Conservation (phyloP, 306 rosid species). For the Dryas octopetala region DNA sequence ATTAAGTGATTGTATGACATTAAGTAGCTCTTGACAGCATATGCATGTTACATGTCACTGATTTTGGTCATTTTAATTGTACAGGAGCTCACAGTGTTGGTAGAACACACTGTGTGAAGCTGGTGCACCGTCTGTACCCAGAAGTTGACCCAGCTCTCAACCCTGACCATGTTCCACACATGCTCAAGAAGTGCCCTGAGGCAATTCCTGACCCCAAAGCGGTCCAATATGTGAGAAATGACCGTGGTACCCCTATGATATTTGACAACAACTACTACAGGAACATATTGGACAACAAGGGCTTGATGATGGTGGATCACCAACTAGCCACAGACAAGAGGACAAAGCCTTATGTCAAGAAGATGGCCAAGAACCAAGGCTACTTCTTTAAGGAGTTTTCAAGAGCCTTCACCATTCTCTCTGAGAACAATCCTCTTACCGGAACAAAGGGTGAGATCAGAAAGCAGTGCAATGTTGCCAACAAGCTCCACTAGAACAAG, state of each 20-base stretch:
- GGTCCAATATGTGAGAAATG: conserved; percentile 91
- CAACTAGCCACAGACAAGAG: conserved; percentile 82
- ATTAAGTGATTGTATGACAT: too few relatives aligned
- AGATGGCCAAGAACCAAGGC: conserved; percentile 92
- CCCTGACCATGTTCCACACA: conserved; percentile 78
- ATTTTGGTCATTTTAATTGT: background rate
- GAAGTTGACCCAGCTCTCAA: conserved; percentile 79
- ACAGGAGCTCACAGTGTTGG: conserved; percentile 98
- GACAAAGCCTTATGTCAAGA: conserved; percentile 90
- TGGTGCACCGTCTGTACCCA: conserved; percentile 96
- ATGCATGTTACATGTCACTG: background rate
- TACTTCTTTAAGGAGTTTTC: conserved; percentile 88
- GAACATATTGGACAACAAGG: conserved; percentile 94
- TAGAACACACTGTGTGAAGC: conserved; percentile 88
- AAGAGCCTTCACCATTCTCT: conserved; percentile 69
- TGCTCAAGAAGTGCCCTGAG: conserved; percentile 95
- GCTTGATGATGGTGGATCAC: conserved; percentile 74
- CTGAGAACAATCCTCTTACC: conserved; percentile 95
- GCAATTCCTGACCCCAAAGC: conserved; percentile 92
- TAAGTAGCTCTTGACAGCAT: too few relatives aligned
- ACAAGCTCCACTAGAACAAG: conserved; percentile 62
- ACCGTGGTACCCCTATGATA: conserved; percentile 93
- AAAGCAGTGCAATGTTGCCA: conserved; percentile 81
- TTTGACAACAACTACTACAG: conserved; percentile 96
- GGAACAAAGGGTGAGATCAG: conserved; percentile 90